Evolutionary conservation across 495 filamentous ascomycete species (phyloP).

Genomic region (Beverwykella pulmonaria): DNA sequence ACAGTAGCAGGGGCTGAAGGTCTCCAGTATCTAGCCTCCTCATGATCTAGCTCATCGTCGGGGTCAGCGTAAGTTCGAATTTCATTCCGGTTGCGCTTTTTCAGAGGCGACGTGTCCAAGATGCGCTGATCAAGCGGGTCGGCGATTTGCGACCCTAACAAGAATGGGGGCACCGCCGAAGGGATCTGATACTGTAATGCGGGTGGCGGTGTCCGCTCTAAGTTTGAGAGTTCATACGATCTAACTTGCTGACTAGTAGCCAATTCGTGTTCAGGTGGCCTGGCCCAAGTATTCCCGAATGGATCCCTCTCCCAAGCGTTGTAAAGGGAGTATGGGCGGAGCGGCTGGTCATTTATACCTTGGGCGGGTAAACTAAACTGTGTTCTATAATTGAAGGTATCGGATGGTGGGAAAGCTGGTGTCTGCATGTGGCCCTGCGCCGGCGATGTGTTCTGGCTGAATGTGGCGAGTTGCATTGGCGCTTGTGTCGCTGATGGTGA

Average conservation of each 20-base stretch:
- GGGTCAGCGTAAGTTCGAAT: not conserved
- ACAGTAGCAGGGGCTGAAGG: not conserved
- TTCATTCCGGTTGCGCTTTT: not conserved
- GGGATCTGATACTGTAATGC: not conserved
- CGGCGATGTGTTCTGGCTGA: not conserved
- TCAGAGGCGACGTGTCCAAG: not conserved
- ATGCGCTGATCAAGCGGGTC: not conserved
- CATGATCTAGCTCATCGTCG: not conserved
- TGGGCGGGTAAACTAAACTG: not conserved
- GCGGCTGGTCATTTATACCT: not conserved
- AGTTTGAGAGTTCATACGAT: not conserved
- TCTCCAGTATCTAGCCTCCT: not conserved
- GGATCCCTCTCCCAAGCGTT: not conserved
- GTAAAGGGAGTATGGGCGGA: not conserved
- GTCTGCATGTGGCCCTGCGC: not conserved
- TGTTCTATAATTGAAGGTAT: not conserved
- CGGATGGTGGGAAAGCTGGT: not conserved
- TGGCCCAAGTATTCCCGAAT: constrained; percentile 2
- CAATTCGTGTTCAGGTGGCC: not conserved
- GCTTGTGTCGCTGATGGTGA: not conserved
- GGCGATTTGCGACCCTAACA: not conserved
- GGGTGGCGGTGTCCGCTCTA: not conserved
- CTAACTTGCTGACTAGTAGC: not conserved
- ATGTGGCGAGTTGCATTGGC: not conserved
- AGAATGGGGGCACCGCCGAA: not conserved